Base-by-base conservation (phyloP, 768 basidiomycete genomes). In the Boletales sp. region DNA sequence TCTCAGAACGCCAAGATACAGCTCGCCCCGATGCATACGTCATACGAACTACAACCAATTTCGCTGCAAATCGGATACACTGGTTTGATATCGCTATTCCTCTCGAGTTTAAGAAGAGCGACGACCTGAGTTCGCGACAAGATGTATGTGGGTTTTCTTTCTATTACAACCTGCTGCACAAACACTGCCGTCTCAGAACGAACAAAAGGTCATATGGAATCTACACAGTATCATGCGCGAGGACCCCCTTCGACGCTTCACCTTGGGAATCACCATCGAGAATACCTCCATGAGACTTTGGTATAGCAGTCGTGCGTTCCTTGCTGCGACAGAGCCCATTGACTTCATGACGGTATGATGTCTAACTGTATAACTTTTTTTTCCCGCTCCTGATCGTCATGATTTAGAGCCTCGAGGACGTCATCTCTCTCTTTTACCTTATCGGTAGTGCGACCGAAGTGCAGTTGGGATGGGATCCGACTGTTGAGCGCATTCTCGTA, bases 241-340 rank as follows among this genome's bases (percentile, higher is more conserved):
- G 32, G 70, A 71, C 41, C 63, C 54, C 0, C 47, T 60, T 31
- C 51, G 60, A 4, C 47, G 62, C 5, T 64, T 66, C 30, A 48
- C 54, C 3, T 59, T 66, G 17, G 69, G 67, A 1, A 59, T 69
- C 17, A 67, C 62, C 0, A 47, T 67, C 13, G 62, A 69, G 44
- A 54, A 62, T 37, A 56, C 27, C 0, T 5, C 34, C 0, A 53
- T 61, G 57, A 54, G 69, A 17, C 1, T 70, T 17, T 72, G 71
- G 71, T 60, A 37, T 11, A 8, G 3, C 9, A 35, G 37, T 40
- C 37, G 41, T 7, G 42, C 48, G n/a, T 36, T 47, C 4, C 43
- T 59, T 9, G 27, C 39, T 0, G 37, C 37, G 5, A 48, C 45
- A 8, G 9, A 2, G 10, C 31, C 54, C 0, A 18, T 60, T 11